Base-by-base conservation (phyloP, 345 rosid genomes). In the rapeseed (Brassica napus) region DNA sequence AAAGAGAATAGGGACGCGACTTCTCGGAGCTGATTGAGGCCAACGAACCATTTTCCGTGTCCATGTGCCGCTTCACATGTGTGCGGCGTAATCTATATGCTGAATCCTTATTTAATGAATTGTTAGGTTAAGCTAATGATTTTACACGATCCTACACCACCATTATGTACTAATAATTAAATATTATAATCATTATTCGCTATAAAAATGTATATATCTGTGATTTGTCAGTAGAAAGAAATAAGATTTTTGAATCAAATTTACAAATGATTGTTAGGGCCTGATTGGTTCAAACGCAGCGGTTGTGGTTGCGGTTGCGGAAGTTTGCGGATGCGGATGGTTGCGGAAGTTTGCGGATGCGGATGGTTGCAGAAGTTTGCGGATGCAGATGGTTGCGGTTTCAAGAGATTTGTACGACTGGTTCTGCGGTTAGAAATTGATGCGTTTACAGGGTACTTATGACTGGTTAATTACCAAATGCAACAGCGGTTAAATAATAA, bases 11-110 rank as follows among this genome's bases (percentile, higher is more conserved):
- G 74, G 71, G 79, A 84, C 64, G 93, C 88, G 90, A 89, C 91
- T 85, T 80, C 86, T 86, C 88, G 93, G 59, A 79, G 86, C 84
- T 71, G 91, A 83, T 71, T 55, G 79, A 74, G 63, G 80, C 74
- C 80, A 76, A 72, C 79, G 54, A 74, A 70, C 71, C 65, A 73
- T 14, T 39, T 39, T 69, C 62, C 62, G 26, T 67, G 21, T 69
- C 83, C 73, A 65, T 55, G 80, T 62, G 78, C 16, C 9, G 7
- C 52, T 15, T 80, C 69, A 80, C 72, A 74, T 74, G 37, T 74
- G 79, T 80, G 79, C 79, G 66, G 66, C 77, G 66, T 57, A 55
- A 78, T 57, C 71, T 61, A 59, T 26, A 24, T 54, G 15, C 16
- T 4, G 18, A 15, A 59, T 32, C 69, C 6, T 67, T 60, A 21